phyloP scores from a whole-genome alignment of 169 alveolate species.

The Eimeria sp. region DNA sequence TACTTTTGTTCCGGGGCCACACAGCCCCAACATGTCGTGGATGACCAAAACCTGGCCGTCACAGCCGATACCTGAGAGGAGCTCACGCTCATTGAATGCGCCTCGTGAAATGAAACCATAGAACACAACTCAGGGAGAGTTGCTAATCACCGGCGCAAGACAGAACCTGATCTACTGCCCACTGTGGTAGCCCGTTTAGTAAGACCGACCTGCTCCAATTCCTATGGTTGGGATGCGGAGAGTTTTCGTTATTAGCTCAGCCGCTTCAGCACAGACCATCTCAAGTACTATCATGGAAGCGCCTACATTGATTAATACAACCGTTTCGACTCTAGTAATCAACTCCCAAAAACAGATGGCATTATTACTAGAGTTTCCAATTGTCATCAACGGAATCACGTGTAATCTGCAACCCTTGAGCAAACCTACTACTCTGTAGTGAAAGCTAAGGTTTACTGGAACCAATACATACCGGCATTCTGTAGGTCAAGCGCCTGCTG shows the following conservation, averaged over 20 bases:
- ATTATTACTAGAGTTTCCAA: not conserved
- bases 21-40: conserved; percentile 82
- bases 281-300: conserved; percentile 78
- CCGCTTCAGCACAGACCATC: conserved; percentile 85
- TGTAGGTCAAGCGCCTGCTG: conserved; percentile 78
- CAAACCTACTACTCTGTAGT: not conserved
- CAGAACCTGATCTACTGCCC: not conserved
- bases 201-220: conserved; percentile 82
- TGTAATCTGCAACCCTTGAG: not conserved
- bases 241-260: conserved; percentile 72
- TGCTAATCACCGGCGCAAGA: not conserved
- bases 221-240: conserved; percentile 84
- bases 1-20: conserved; percentile 57
- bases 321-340: not conserved
- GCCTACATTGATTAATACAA: conserved; percentile 10
- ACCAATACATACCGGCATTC: conserved; percentile 71
- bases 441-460: not conserved
- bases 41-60: conserved; percentile 85
- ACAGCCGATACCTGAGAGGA: conserved; percentile 75
- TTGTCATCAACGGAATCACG: not conserved
- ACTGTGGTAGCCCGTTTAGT: not conserved
- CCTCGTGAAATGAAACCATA: not conserved
- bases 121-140: not conserved
- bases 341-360: not conserved
- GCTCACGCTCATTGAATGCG: not conserved